Conservation (phyloP, 371 early-diverging fungal species). For the Rhizopus arrhizus region DNA sequence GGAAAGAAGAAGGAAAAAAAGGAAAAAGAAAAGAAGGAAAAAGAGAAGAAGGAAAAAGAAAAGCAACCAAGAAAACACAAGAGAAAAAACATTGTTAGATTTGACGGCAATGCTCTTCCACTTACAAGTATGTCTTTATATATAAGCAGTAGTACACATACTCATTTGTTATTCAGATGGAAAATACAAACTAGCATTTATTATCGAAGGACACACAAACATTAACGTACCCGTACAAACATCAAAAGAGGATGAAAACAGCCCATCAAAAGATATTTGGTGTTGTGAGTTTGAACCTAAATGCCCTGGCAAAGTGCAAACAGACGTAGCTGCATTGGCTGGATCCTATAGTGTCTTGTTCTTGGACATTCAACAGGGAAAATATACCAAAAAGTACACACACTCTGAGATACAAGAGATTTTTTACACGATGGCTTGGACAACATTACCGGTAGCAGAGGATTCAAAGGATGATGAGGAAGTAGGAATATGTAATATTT, state of each 20-base stretch:
- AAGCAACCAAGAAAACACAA: background rate
- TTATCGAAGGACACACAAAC: constrained; percentile 27
- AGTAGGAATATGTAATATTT: constrained; percentile 39
- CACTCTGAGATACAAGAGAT: constrained; percentile 57
- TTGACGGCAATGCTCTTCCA: background rate
- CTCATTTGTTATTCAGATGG: background rate
- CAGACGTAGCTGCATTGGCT: constrained; percentile 14
- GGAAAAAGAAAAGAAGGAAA: background rate
- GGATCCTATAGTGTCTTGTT: constrained; percentile 55
- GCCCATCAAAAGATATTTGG: constrained; percentile 37
- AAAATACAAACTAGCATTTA: constrained; percentile 13
- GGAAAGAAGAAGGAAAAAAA: too few relatives aligned
- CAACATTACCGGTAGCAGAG: constrained; percentile 33
- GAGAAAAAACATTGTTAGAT: background rate
- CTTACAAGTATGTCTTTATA: background rate
- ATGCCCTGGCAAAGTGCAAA: background rate
- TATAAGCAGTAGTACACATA: background rate
- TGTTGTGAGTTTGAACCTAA: constrained; percentile 46
- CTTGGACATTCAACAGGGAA: constrained; percentile 51
- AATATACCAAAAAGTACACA: constrained; percentile 57
- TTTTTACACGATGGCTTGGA: constrained; percentile 62
- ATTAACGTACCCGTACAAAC: constrained; percentile 19
- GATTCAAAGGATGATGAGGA: constrained; percentile 11
- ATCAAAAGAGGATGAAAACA: constrained; percentile 14
- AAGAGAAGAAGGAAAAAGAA: background rate